phyloP scores from a whole-genome alignment of 805 yeast species.

The Yamadazyma ubonensis region DNA sequence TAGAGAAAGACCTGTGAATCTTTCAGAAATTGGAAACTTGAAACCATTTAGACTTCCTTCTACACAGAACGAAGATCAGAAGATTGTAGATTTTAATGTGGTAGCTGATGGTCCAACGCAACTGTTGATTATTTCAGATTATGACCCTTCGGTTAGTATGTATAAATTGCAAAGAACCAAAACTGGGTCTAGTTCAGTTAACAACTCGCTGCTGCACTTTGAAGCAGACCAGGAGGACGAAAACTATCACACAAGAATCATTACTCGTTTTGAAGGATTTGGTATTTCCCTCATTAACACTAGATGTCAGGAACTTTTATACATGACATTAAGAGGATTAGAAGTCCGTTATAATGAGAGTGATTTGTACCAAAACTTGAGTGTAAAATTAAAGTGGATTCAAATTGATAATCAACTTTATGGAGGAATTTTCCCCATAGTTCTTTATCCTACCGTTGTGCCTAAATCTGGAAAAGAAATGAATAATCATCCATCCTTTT shows the following conservation, averaged over 20 bases:
- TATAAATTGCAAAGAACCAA: slow-evolving; percentile 51
- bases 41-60: slow-evolving; percentile 77
- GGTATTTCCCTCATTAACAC: slow-evolving; percentile 83
- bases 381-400: slow-evolving; percentile 86
- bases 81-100: slow-evolving; percentile 81
- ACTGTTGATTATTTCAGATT: slow-evolving; percentile 78
- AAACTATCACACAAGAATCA: slow-evolving; percentile 50
- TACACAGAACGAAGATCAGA: slow-evolving; percentile 34
- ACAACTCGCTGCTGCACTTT: slow-evolving; percentile 45
- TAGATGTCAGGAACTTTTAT: slow-evolving; percentile 73
- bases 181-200: slow-evolving; percentile 28
- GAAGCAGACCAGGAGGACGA: slow-evolving; percentile 56
- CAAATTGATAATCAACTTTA: slow-evolving; percentile 91
- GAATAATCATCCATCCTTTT: slow-evolving; percentile 86
- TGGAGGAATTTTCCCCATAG: slow-evolving; percentile 85
- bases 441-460: slow-evolving; percentile 84
- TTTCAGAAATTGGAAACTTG: slow-evolving; percentile 90
- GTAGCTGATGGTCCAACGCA: slow-evolving; percentile 96
- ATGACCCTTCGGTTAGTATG: slow-evolving; percentile 74
- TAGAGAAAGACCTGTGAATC: slow-evolving; percentile 71
- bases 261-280: slow-evolving; percentile 74
- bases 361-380: slow-evolving; percentile 75
- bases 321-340: slow-evolving; percentile 76
- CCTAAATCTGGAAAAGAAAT: slow-evolving; percentile 82
- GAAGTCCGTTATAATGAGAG: slow-evolving; percentile 82